These are phyloP conservation scores for Naematelia aurantialba DNA, from an alignment of 768 basidiomycete genomes.

Conservation along the genomic window DNA sequence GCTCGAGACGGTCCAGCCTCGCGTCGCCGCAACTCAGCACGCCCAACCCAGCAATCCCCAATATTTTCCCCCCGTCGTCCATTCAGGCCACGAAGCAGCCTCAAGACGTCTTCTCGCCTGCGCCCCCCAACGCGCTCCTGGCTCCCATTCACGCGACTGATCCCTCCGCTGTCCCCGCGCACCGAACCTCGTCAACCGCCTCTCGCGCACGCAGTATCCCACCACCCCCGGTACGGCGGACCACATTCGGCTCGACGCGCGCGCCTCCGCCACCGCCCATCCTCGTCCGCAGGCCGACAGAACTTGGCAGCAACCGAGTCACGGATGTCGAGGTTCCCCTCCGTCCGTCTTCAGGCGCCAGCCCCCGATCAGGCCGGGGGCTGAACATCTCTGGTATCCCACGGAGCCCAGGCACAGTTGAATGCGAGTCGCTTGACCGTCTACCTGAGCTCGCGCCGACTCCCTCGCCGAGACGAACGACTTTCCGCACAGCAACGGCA, in stretches of 20 bases:
- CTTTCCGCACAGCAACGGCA: constrained; percentile 4
- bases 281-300: constrained; percentile 31
- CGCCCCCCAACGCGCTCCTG: not conserved
- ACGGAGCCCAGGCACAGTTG: not conserved
- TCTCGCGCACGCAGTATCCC: not conserved
- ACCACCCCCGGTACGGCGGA: not conserved
- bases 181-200: not conserved
- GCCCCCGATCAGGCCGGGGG: not conserved
- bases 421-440: constrained; percentile 11
- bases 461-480: constrained; percentile 11
- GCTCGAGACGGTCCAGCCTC: not conserved
- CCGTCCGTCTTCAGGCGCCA: constrained; percentile 8
- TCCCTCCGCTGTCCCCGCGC: not conserved
- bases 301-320: constrained; percentile 4
- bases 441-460: constrained; percentile 12
- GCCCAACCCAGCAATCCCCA: not conserved
- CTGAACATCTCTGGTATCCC: constrained; percentile 7
- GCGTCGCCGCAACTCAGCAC: not conserved
- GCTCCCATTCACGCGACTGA: not conserved
- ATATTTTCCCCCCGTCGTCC: not conserved
- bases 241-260: constrained; percentile 7
- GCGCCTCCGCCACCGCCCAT: constrained; percentile 36
- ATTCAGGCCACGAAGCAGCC: not conserved
- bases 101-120: not conserved
- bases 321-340: constrained; percentile 8